These are phyloP conservation scores for Gynochthodes officinalis DNA, from an alignment of 257 asterid species.

Conservation along the genomic window DNA sequence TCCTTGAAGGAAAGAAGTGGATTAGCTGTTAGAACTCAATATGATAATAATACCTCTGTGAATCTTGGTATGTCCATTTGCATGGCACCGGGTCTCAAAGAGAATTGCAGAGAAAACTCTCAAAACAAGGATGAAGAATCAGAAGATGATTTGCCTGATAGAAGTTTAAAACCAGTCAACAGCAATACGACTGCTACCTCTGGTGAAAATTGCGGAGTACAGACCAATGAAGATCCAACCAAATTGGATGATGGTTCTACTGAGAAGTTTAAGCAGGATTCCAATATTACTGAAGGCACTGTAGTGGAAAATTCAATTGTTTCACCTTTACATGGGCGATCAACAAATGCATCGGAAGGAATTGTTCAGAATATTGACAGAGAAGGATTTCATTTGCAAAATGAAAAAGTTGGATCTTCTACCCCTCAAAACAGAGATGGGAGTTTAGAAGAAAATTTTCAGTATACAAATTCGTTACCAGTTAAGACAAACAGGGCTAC, in stretches of 20 bases:
- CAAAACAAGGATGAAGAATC: slow-evolving; percentile 19
- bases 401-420: slow-evolving; percentile 22
- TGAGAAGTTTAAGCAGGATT: slow-evolving; percentile 44
- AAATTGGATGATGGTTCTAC: slow-evolving; percentile 21
- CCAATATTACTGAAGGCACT: slow-evolving; percentile 10
- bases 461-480: slow-evolving; percentile 23
- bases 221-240: slow-evolving; percentile 22
- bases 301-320: slow-evolving; percentile 17
- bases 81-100: slow-evolving; percentile 14
- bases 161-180: slow-evolving; percentile 31
- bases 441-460: slow-evolving; percentile 22
- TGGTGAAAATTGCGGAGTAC: slow-evolving; percentile 22
- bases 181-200: slow-evolving; percentile 27
- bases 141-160: slow-evolving; percentile 27
- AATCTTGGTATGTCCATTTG: slow-evolving; percentile 24
- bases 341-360: slow-evolving; percentile 19
- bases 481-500: slow-evolving; percentile 29
- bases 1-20: slow-evolving; percentile 58
- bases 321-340: not conserved
- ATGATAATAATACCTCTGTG: slow-evolving; percentile 19
- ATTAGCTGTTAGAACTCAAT: slow-evolving; percentile 30
- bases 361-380: slow-evolving; percentile 15
- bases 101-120: slow-evolving; percentile 7
- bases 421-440: slow-evolving; percentile 17
- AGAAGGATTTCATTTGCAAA: slow-evolving; percentile 25